Evolutionary conservation across 305 asterid species (phyloP), one percentile per base, ranked within the genome.

Genomic region (Solanum hybrid): DNA sequence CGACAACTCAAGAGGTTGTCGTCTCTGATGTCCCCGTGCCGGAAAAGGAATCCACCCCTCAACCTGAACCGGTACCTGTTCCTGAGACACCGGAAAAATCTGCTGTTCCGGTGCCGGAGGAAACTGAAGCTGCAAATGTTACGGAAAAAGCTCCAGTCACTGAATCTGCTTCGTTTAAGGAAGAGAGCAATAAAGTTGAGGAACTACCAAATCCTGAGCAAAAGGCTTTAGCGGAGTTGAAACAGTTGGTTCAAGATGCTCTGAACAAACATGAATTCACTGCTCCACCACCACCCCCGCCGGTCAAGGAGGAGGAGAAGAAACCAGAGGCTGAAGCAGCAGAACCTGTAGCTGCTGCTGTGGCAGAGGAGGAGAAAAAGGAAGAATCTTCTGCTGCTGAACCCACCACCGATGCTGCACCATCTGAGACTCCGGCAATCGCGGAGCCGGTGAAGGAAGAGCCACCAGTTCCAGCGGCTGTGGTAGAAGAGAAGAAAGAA

Each of bases 151-250:
- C 26, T 17, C 89, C 41, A 45, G 96, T 95, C 57, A 33, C 93
- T 76, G 98, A 95, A 91, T 95, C 95, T 10, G 91, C 92, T 76
- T 94, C 96, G 0, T 95, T 95, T 77, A 96, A 97, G 92, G 98
- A 96, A 93, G 98, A 97, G 86, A 95, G 95, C 87, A 96, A 96
- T 93, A 95, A 94, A 88, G 97, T 93, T 13, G 98, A 93, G 45
- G 99, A 97, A 81, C 94, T 97, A 5, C 95, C 96, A 7, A 96
- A 94, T 84, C 98, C 97, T 0, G 94, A 97, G 38, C 95, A 95
- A 92, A 95, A 95, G 90, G 98, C 98, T 27, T 89, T 97, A 91
- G 97, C 94, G 85, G 99, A 97, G 41, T 91, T 97, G 91, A 97
- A 97, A 73, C 34, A 37, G 41, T 65, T 97, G 90, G 94, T 97